Evolutionary conservation across 805 yeast species (phyloP), one percentile per base, ranked within the genome.

Genomic region (Ogataea methanolica): DNA sequence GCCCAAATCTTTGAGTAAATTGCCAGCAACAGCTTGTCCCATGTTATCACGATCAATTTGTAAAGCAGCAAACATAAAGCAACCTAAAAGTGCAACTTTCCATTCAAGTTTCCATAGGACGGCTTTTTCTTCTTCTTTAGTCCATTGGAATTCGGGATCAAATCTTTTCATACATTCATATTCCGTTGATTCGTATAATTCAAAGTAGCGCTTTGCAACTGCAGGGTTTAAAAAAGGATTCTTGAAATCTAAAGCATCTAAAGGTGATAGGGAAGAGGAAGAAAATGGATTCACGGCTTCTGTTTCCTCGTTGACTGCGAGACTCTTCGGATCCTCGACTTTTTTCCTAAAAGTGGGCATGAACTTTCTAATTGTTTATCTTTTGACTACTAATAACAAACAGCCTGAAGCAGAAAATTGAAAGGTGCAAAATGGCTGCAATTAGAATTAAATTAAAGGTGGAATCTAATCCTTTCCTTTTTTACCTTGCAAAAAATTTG

Each of bases 101-200:
- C 70, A 70, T 51, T 83, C 87, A 39, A 79, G 67, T 56, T 78
- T 80, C 60, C 79, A 57, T n/a, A 74, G 60, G 5, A 82, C 58
- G 37, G 61, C 67, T 35, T 63, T 67, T 50, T 83, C 86, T 55
- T 80, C 85, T 41, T 71, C 66, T 5, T 52, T 53, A 0, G 77
- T 67, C 88, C 87, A 82, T 9, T 70, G 68, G 36, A 80, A 72
- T 0, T 70, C 68, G 0, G 87, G 84, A 58, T 84, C 87, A 56
- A 83, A 77, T 16, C 70, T 69, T 34, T 69, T 65, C 21, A 77
- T 68, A 51, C 84, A 75, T 57, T 82, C 88, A 56, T 82, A 82
- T 9, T 73, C 41, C 1, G 78, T 60, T 3, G 60, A 52, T 39
- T 79, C 80, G 54, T 81, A 81, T 7, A 79, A 39, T 0, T 65